Percentiles rank a stretch among this genome's conserved stretches.
phyloP scores from a whole-genome alignment of 2,329 filamentous ascomycete genomes.

The Xylariaceae sp. region DNA sequence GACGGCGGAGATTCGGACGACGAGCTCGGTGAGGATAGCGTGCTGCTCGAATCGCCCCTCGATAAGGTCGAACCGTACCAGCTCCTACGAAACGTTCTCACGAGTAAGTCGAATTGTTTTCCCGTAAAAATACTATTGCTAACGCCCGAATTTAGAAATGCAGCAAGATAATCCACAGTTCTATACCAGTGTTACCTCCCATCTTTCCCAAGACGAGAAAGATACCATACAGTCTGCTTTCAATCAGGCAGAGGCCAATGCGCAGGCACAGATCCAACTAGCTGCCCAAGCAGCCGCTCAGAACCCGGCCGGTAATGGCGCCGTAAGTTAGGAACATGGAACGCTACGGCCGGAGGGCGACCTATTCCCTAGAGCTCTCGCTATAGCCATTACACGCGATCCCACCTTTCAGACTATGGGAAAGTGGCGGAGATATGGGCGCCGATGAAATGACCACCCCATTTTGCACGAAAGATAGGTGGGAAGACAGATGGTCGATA shows the following conservation, averaged over 20 bases:
- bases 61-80: constrained; percentile 94
- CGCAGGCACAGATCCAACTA: constrained; percentile 19
- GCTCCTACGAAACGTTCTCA: constrained; percentile 76
- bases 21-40: constrained; percentile 88
- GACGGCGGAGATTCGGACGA: constrained; percentile 69
- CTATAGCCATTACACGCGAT: no score
- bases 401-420: no score
- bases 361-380: no score
- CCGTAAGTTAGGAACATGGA: neutral
- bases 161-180: constrained; percentile 89
- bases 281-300: constrained; percentile 11
- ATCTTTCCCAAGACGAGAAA: constrained; percentile 24
- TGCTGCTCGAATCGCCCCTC: constrained; percentile 85
- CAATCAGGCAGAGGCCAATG: constrained; percentile 23
- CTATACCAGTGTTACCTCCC: constrained; percentile 72
- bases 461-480: no score
- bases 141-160: constrained; percentile 55
- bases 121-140: neutral
- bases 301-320: constrained; percentile 4
- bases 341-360: no score
- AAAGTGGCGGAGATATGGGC: no score
- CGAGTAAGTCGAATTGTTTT: constrained; percentile 59
- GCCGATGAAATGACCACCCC: no score
- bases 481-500: no score
- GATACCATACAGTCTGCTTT: constrained; percentile 21